Percentiles rank a stretch among this genome's conserved stretches.
Evolutionary conservation across 306 rosid species (phyloP).

Genomic region (Malus sylvestris): DNA sequence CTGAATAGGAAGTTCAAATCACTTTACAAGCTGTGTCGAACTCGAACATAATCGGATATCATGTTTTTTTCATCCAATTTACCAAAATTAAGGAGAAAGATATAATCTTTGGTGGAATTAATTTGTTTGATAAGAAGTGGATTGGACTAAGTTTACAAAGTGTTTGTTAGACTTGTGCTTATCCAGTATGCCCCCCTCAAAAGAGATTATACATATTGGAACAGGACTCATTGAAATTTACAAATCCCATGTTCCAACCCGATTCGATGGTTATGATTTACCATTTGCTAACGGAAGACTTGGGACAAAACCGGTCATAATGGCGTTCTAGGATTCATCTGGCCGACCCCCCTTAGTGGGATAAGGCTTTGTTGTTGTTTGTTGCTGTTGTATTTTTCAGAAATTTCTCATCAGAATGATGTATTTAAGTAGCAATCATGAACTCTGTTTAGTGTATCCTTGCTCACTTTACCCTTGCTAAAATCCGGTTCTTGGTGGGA

Average conservation of each 20-base stretch:
- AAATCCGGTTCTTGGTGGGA: neutral
- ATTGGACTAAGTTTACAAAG: neutral
- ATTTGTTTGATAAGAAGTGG: neutral
- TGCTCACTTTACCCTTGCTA: too few relatives aligned
- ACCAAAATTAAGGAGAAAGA: neutral
- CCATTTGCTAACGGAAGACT: too few relatives aligned
- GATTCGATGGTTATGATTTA: neutral
- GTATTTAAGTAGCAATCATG: neutral
- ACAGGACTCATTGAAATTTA: neutral
- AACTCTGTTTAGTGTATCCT: too few relatives aligned
- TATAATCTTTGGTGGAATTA: neutral
- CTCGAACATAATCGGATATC: too few relatives aligned
- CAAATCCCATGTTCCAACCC: neutral
- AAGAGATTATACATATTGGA: neutral
- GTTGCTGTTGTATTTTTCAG: too few relatives aligned
- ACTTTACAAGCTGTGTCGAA: too few relatives aligned
- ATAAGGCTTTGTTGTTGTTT: too few relatives aligned
- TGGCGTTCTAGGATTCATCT: too few relatives aligned
- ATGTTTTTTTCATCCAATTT: neutral
- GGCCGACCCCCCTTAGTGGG: too few relatives aligned
- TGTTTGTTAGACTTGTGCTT: neutral
- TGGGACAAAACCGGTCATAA: too few relatives aligned
- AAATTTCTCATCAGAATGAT: too few relatives aligned
- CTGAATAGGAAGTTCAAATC: too few relatives aligned
- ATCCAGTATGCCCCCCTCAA: neutral